phyloP scores from a whole-genome alignment of 192 early-diverging fungal genomes.

The Thamnidium elegans region DNA sequence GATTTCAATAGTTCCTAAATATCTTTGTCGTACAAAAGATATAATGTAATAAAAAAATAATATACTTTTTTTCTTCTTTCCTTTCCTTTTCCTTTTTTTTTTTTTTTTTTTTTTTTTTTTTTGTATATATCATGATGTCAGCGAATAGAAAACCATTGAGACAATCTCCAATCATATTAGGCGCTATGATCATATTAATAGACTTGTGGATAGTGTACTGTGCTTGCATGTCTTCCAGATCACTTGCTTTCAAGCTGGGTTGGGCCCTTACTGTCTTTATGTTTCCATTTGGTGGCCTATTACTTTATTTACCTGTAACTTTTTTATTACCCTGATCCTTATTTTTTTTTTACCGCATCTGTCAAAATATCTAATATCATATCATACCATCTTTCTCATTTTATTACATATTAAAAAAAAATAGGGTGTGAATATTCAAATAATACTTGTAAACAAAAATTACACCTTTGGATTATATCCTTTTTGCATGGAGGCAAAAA shows the following conservation, averaged over 20 bases:
- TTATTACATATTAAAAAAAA: no score
- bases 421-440: no score
- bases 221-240: neutral
- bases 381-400: no score
- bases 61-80: neutral
- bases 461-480: no score
- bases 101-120: neutral
- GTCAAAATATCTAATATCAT: no score
- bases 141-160: neutral
- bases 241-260: constrained; percentile 4
- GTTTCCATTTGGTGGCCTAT: constrained; percentile 13
- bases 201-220: constrained; percentile 4
- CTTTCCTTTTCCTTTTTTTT: neutral
- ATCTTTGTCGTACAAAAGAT: neutral
- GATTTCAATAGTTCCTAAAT: neutral
- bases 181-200: constrained; percentile 1
- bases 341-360: no score
- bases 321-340: neutral
- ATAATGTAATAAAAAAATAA: neutral
- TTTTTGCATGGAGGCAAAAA: no score
- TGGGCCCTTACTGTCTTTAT: neutral
- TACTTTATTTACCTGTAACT: constrained; percentile 10
- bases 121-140: neutral
- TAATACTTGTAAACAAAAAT: no score
- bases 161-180: constrained; percentile 9